Evolutionary conservation across 169 alveolate species (phyloP), one percentile per base, ranked within the genome.

Genomic region (Haemoproteus tartakovskyi): DNA sequence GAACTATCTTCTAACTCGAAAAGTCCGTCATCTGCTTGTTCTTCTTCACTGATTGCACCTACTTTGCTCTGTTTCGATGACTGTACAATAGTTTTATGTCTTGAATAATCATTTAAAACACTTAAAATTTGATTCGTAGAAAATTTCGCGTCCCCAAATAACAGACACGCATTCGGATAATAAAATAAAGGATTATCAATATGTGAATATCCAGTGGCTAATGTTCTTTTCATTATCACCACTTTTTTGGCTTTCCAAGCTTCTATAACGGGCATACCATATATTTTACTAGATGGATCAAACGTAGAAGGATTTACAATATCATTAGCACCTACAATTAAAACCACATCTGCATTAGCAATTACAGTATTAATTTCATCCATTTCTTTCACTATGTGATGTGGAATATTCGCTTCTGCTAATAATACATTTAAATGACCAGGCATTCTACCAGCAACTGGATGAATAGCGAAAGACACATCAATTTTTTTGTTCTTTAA

Each of bases 391-490:
- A 96, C 99, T 62, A 91, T 89, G 38, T 92, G 92, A 85, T 96
- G 95, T 1, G 98, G 98, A 40, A 96, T 94, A 41, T 94, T 94
- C 2, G 97, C 99, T 82, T 96, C 99, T 1, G 99, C 99, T 51
- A 96, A 85, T 24, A 96, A 86, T 14, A 96, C 99, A 62, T 96
- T 95, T 94, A 96, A 92, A 81, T 96, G 97, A 21, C 99, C 99
- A 45, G 98, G 99, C 97, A 96, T 92, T 87, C 99, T 93, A 40
- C 99, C 99, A 16, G 99, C 99, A 60, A 96, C 99, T 27, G 99
- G 99, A 79, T 96, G 99, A 59, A 96, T 95, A 52, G 95, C 98
- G 82, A 96, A 96, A 79, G 93, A 92, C 30, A 96, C 97, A 24
- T 86, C 84, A 19, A 90, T 83, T 54, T 93, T 94, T 19, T 92